phyloP scores from a whole-genome alignment of 345 rosid genomes.

The Pistacia atlantica region DNA sequence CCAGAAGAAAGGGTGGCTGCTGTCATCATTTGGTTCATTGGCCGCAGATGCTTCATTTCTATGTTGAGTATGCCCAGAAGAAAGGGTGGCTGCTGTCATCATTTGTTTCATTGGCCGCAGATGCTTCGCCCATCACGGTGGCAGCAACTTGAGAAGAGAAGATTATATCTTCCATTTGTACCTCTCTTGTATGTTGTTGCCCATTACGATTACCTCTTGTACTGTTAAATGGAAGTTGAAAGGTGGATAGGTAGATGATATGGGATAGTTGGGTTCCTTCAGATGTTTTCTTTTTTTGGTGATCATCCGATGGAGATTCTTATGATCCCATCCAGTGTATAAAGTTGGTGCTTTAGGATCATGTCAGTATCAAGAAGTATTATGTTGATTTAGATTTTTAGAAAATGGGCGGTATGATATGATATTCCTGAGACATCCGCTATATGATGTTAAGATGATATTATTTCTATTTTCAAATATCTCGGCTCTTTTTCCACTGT shows the following conservation, averaged over 20 bases:
- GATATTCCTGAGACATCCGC: conserved; percentile 19
- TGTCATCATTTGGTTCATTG: conserved; percentile 46
- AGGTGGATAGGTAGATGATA: conserved; percentile 39
- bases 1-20: conserved; percentile 82
- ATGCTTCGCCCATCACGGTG: conserved; percentile 17
- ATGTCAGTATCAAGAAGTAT: conserved; percentile 7
- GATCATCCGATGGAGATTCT: conserved; percentile 38
- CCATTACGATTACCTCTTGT: neutral
- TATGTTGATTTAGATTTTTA: conserved; percentile 14
- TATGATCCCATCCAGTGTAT: conserved; percentile 49
- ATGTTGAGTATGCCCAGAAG: conserved; percentile 65
- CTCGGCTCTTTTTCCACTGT: neutral
- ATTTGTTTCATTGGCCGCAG: conserved; percentile 42
- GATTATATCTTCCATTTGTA: conserved; percentile 10
- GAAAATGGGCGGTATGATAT: neutral
- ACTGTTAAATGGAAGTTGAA: conserved; percentile 15
- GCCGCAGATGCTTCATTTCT: conserved; percentile 38
- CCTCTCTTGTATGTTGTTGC: conserved; percentile 42
- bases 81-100: conserved; percentile 79
- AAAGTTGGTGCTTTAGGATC: conserved; percentile 39
- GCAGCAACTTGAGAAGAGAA: conserved; percentile 52
- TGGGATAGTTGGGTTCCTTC: conserved; percentile 41
- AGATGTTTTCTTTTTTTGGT: conserved; percentile 25
- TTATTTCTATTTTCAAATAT: neutral
- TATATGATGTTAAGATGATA: conserved; percentile 21